Evolutionary conservation across 2,329 filamentous ascomycete species (phyloP).

Genomic region (Monosporascus sp.): DNA sequence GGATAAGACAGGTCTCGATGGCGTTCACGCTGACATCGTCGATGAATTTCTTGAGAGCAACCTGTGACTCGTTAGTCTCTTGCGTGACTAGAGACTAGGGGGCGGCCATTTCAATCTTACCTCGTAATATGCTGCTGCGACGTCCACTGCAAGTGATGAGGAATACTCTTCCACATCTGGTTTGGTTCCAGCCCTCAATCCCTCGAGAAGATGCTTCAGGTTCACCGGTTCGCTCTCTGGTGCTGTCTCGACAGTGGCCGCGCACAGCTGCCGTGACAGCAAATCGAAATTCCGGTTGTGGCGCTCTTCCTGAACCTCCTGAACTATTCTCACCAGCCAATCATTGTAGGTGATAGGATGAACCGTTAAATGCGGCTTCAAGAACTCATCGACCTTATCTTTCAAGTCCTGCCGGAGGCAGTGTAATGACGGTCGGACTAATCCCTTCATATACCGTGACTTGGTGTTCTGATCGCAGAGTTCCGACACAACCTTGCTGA

Average conservation of each 20-base stretch:
- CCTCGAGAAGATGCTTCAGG: constrained; percentile 1
- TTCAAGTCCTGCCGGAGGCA: constrained; percentile 14
- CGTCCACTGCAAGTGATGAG: constrained; percentile 18
- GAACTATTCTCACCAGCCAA: constrained; percentile 15
- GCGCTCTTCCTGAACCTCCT: constrained; percentile 14
- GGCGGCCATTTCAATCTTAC: constrained; percentile 1
- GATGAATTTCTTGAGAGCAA: constrained; percentile 22
- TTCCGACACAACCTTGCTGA: constrained; percentile 15
- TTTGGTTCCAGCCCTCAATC: constrained; percentile 8
- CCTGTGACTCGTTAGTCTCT: constrained; percentile 10
- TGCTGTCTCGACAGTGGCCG: constrained; percentile 1
- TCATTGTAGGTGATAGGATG: constrained; percentile 25
- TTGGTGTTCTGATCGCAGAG: constrained; percentile 17
- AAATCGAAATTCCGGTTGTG: constrained; percentile 16
- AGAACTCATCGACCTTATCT: constrained; percentile 16
- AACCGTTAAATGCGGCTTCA: constrained; percentile 18
- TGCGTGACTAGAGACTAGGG: background rate
- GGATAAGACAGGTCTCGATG: constrained; percentile 20
- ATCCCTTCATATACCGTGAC: constrained; percentile 15
- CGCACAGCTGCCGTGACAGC: background rate
- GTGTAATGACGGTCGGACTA: constrained; percentile 19
- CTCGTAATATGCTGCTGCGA: constrained; percentile 20
- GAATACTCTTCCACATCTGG: constrained; percentile 18
- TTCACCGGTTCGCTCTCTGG: background rate
- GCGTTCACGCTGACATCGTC: constrained; percentile 23